Conservation (phyloP, 1,284 basidiomycete species). For the Ustilago cynodontis region DNA sequence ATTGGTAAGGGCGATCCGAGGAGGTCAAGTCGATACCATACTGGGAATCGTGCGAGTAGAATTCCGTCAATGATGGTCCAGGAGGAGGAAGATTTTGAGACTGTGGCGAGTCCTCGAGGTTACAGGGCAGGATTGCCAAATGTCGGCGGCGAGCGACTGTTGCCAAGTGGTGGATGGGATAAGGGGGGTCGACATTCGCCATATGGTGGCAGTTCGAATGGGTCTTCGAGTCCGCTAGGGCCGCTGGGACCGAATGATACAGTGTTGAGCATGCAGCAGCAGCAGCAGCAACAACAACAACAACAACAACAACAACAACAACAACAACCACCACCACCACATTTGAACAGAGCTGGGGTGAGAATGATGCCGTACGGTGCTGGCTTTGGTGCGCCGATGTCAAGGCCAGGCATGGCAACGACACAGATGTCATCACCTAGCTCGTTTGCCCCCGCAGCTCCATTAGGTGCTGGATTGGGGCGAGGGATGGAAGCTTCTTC, state of each 20-base stretch:
- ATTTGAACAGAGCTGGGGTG: constrained; percentile 3
- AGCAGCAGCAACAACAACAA: constrained; percentile 34
- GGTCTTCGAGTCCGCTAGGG: constrained; percentile 27
- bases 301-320: constrained; percentile 22
- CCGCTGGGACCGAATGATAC: constrained; percentile 41
- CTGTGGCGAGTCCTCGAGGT: neutral
- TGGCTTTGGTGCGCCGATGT: constrained; percentile 35
- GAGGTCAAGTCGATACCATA: constrained; percentile 27
- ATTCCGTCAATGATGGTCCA: constrained; percentile 21
- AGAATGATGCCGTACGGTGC: constrained; percentile 35
- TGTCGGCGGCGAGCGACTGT: constrained; percentile 1
- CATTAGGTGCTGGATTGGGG: constrained; percentile 32
- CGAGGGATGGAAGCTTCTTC: constrained; percentile 21
- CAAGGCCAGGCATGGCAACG: constrained; percentile 27
- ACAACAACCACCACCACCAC: constrained; percentile 18
- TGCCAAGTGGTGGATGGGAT: constrained; percentile 15
- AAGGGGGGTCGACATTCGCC: constrained; percentile 25
- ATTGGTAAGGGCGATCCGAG: constrained; percentile 53
- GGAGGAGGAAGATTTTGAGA: constrained; percentile 2
- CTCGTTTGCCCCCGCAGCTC: constrained; percentile 33
- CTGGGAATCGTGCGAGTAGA: constrained; percentile 12
- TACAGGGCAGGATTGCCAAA: constrained; percentile 27
- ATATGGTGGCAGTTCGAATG: constrained; percentile 25
- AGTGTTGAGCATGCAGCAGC: constrained; percentile 24
- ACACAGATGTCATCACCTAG: constrained; percentile 29